Evolutionary conservation across 176 grass and related monocot species (phyloP).

Genomic region (Musa itinerans): DNA sequence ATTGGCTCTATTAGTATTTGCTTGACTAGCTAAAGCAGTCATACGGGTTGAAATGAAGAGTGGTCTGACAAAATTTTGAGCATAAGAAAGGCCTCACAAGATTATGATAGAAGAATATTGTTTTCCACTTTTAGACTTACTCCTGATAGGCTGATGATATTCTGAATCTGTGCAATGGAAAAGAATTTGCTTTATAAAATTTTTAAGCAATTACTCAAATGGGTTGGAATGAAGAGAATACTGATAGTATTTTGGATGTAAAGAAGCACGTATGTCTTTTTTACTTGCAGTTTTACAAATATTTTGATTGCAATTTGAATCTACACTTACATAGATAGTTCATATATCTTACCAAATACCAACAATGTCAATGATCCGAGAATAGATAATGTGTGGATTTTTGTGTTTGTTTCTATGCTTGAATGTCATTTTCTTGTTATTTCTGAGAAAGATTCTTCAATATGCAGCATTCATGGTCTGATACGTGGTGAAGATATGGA

Average conservation of each 20-base stretch:
- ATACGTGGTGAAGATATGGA: conserved; percentile 82
- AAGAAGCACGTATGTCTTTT: not conserved
- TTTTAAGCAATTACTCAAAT: not conserved
- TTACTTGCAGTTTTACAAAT: not conserved
- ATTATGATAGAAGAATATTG: too few relatives aligned
- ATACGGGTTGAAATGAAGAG: too few relatives aligned
- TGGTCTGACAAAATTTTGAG: too few relatives aligned
- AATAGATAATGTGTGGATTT: not conserved
- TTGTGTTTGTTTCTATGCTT: not conserved
- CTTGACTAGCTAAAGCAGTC: too few relatives aligned
- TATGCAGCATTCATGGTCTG: conserved; percentile 58
- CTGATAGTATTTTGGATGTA: not conserved
- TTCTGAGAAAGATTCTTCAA: conserved; percentile 13
- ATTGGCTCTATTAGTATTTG: too few relatives aligned
- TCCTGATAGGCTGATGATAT: too few relatives aligned
- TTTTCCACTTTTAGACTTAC: too few relatives aligned
- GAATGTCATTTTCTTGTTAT: conserved; percentile 3
- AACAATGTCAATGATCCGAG: too few relatives aligned
- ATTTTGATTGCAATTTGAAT: not conserved
- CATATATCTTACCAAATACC: not conserved
- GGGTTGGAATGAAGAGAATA: not conserved
- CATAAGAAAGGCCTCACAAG: too few relatives aligned
- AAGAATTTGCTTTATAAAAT: too few relatives aligned
- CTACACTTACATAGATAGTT: not conserved
- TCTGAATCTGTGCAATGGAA: too few relatives aligned